Percentiles rank a stretch among this genome's conserved stretches.
Conservation (phyloP, 176 grass and related monocot genomes). For the Carex littledalei region DNA sequence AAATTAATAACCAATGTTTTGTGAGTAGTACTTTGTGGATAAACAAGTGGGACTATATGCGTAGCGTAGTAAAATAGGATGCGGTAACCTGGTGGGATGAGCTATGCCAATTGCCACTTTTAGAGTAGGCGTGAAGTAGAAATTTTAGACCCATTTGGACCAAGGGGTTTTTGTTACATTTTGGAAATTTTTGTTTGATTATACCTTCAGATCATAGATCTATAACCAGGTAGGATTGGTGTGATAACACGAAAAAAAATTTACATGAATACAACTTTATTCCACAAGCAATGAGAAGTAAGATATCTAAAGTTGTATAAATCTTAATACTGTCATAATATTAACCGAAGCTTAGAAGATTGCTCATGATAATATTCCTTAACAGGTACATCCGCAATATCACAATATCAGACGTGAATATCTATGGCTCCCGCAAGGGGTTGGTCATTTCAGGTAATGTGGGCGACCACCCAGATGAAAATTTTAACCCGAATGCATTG, state of each 20-base stretch:
- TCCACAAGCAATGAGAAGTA: neutral
- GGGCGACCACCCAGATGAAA: conserved; percentile 63
- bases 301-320: neutral
- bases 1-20: neutral
- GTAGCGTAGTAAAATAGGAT: neutral
- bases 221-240: neutral
- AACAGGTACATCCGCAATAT: conserved; percentile 59
- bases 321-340: neutral
- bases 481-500: conserved; percentile 52
- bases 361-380: neutral
- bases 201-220: neutral
- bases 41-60: neutral
- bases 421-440: conserved; percentile 52
- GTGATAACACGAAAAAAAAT: neutral
- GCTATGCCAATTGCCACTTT: neutral
- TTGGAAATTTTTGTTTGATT: neutral
- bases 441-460: conserved; percentile 64
- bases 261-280: neutral
- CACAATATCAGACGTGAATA: conserved; percentile 58
- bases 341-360: neutral
- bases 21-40: neutral
- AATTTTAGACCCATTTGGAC: neutral
- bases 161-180: neutral
- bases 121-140: neutral
- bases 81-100: neutral